A percentile compares a stretch with the other conserved stretches of the same genome.
These are phyloP conservation scores for Cenchrus fungigraminus DNA, from an alignment of 176 grass and related monocot genomes.

Conservation along the genomic window DNA sequence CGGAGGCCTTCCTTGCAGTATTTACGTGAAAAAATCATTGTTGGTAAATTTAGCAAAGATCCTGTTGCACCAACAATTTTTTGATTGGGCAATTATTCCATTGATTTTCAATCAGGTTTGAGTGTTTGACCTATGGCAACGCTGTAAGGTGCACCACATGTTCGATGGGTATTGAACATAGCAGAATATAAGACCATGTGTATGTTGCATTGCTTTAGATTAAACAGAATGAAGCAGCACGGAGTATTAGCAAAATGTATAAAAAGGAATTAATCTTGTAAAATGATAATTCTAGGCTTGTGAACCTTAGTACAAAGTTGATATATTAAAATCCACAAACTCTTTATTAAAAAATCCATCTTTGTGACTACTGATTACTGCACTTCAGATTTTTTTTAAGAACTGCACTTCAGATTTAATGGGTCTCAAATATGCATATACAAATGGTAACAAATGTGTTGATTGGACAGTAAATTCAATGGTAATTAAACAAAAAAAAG, in stretches of 20 bases:
- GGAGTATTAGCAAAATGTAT: neutral
- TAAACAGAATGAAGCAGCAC: neutral
- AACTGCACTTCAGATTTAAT: neutral
- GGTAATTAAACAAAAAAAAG: neutral
- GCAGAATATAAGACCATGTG: neutral
- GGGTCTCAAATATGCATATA: neutral
- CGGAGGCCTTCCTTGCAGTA: too few relatives aligned
- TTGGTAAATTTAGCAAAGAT: neutral
- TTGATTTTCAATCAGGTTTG: neutral
- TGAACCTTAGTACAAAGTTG: neutral
- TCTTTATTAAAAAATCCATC: neutral
- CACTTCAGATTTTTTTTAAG: too few relatives aligned
- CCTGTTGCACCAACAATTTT: neutral
- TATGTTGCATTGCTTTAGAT: neutral
- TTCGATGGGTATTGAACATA: neutral
- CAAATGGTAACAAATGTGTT: slow-evolving; percentile 8
- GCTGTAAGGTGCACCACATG: neutral
- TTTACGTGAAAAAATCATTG: neutral
- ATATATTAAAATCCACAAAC: neutral
- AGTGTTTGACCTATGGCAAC: neutral
- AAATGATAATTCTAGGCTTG: neutral
- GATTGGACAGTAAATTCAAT: slow-evolving; percentile 5
- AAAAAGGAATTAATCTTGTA: neutral
- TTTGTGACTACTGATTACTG: neutral
- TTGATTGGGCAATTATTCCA: neutral